Evolutionary conservation across 1,284 basidiomycete species (phyloP).

Genomic region (Neotropicomus parvogracilis): DNA sequence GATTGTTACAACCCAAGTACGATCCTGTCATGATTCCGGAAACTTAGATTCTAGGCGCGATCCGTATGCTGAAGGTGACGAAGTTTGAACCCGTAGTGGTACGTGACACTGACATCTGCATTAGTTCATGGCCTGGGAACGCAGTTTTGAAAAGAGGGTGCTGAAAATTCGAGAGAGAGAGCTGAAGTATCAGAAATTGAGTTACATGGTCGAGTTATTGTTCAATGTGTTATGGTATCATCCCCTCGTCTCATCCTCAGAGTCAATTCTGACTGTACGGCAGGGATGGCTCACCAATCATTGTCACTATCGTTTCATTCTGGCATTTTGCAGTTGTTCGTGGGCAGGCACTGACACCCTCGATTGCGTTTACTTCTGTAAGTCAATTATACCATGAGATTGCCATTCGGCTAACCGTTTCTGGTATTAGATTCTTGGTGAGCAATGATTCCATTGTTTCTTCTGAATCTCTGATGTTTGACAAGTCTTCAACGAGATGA

Average conservation of each 20-base stretch:
- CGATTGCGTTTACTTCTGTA: constrained; percentile 70
- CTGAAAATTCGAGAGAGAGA: constrained; percentile 75
- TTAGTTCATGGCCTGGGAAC: constrained; percentile 93
- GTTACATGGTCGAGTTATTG: constrained; percentile 78
- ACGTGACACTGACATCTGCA: constrained; percentile 9
- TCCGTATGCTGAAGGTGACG: constrained; percentile 86
- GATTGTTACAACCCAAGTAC: background rate
- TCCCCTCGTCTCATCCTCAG: constrained; percentile 9
- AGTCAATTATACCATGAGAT: constrained; percentile 21
- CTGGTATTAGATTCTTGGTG: constrained; percentile 47
- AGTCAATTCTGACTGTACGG: constrained; percentile 4
- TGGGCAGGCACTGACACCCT: constrained; percentile 69
- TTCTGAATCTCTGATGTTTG: constrained; percentile 4
- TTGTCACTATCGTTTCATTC: constrained; percentile 76
- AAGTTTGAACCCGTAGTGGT: background rate
- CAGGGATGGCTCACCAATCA: constrained; percentile 70
- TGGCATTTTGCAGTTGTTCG: constrained; percentile 80
- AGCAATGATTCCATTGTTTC: constrained; percentile 7
- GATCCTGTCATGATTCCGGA: constrained; percentile 1
- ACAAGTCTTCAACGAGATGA: constrained; percentile 83
- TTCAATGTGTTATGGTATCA: constrained; percentile 79
- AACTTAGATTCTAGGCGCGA: constrained; percentile 71
- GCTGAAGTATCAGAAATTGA: constrained; percentile 78
- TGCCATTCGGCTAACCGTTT: background rate
- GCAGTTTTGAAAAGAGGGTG: constrained; percentile 79